Percentiles rank a stretch among this genome's conserved stretches.
Evolutionary conservation across 768 basidiomycete genomes (phyloP).

Genomic region (Suillus weaverae): DNA sequence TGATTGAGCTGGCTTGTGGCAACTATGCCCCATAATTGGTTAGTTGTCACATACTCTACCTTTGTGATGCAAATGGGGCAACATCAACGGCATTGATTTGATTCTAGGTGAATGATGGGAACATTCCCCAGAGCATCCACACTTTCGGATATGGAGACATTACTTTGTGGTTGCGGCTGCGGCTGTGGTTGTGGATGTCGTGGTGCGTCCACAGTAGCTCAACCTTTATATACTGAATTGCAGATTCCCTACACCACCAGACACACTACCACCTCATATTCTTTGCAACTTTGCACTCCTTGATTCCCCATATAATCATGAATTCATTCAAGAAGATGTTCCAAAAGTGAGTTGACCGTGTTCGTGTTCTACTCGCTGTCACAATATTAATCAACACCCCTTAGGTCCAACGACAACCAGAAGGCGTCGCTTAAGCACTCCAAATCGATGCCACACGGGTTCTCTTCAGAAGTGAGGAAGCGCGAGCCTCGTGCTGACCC

Average conservation of each 20-base stretch:
- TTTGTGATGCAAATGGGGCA: not conserved
- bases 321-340: not conserved
- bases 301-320: not conserved
- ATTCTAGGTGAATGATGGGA: not conserved
- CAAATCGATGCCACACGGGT: not conserved
- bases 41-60: not conserved
- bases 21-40: not conserved
- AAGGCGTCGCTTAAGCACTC: not conserved
- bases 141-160: not conserved
- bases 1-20: not conserved
- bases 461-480: constrained; percentile 6
- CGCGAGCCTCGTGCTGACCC: not conserved
- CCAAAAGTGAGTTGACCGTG: not conserved
- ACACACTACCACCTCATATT: not conserved
- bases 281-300: not conserved
- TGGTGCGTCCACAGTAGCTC: not conserved
- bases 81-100: not conserved
- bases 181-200: not conserved
- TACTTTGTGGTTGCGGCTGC: not conserved
- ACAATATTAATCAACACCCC: not conserved
- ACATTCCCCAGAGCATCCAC: not conserved
- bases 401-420: not conserved
- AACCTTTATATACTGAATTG: not conserved
- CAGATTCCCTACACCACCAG: not conserved
- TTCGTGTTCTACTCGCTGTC: not conserved